A percentile compares a stretch with the other conserved stretches of the same genome.
These are phyloP conservation scores for Blyttiomyces sp. DNA, from an alignment of 371 early-diverging fungal genomes.

Conservation along the genomic window DNA sequence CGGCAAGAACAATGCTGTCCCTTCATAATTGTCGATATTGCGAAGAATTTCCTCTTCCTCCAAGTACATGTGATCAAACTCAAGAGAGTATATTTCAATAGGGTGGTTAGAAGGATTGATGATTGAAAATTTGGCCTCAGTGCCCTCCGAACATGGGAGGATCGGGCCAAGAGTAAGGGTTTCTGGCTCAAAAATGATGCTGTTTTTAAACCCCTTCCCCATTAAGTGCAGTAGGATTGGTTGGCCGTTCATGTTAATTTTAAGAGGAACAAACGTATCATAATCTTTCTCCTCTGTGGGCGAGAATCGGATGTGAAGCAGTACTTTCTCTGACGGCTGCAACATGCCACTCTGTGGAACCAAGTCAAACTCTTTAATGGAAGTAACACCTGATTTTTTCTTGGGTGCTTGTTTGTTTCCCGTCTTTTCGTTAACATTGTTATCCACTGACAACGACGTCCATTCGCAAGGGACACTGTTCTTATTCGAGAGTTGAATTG, in stretches of 20 bases:
- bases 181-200: conserved; percentile 46
- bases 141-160: conserved; percentile 49
- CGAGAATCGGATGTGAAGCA: conserved; percentile 35
- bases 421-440: not conserved
- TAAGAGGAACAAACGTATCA: conserved; percentile 34
- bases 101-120: conserved; percentile 45
- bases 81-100: conserved; percentile 47
- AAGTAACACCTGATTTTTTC: conserved; percentile 19
- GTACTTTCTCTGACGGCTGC: conserved; percentile 39
- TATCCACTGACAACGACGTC: conserved; percentile 15
- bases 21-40: conserved; percentile 31
- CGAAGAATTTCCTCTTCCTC: conserved; percentile 48
- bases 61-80: conserved; percentile 49
- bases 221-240: conserved; percentile 28
- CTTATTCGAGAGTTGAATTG: conserved; percentile 40
- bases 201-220: conserved; percentile 37
- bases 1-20: conserved; percentile 35
- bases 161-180: conserved; percentile 39
- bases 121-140: conserved; percentile 38
- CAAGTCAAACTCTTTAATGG: conserved; percentile 41
- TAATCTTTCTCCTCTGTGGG: conserved; percentile 43
- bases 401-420: not conserved
- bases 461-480: conserved; percentile 48
- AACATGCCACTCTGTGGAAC: conserved; percentile 37
- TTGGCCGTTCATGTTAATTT: conserved; percentile 40